A percentile compares a stretch with the other conserved stretches of the same genome.
phyloP scores from a whole-genome alignment of 345 rosid species.

The Eutrema yunnanense region DNA sequence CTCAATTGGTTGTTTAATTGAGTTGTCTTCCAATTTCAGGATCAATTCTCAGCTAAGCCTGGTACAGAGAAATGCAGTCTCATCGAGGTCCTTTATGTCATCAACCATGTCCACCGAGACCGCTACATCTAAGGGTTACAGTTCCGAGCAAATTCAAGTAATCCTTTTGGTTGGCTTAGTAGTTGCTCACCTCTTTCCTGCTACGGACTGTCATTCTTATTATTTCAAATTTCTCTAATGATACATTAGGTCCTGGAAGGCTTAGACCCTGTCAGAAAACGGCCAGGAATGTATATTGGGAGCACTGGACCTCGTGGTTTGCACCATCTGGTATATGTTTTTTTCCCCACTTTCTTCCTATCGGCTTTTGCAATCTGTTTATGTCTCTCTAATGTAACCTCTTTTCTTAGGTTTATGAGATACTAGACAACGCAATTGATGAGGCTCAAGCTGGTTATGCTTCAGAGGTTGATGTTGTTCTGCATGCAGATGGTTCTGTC shows the following conservation, averaged over 20 bases:
- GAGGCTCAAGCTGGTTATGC: slow-evolving; percentile 99
- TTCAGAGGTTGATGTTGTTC: slow-evolving; percentile 56
- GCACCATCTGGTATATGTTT: slow-evolving; percentile 79
- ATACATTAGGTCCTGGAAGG: slow-evolving; percentile 84
- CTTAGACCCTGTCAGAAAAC: slow-evolving; percentile 90
- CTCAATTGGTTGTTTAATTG: neutral
- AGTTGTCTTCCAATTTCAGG: slow-evolving; percentile 34
- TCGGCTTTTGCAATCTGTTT: neutral
- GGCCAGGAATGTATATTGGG: slow-evolving; percentile 99
- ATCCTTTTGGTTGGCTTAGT: neutral
- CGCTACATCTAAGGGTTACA: slow-evolving; percentile 51
- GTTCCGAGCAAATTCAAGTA: slow-evolving; percentile 94
- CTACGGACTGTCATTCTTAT: neutral
- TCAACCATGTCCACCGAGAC: slow-evolving; percentile 47
- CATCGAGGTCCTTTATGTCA: slow-evolving; percentile 61
- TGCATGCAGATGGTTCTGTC: slow-evolving; percentile 74
- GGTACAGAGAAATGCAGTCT: slow-evolving; percentile 34
- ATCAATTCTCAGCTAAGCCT: slow-evolving; percentile 32
- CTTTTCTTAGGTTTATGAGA: slow-evolving; percentile 77
- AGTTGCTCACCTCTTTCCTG: neutral
- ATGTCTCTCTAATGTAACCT: neutral
- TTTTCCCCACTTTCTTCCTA: neutral
- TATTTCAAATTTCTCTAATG: neutral
- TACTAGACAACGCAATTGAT: slow-evolving; percentile 93
- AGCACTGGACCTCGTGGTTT: slow-evolving; percentile 98